These are phyloP conservation scores for Aegilops speltoides DNA, from an alignment of 176 grass and related monocot genomes.

Conservation along the genomic window DNA sequence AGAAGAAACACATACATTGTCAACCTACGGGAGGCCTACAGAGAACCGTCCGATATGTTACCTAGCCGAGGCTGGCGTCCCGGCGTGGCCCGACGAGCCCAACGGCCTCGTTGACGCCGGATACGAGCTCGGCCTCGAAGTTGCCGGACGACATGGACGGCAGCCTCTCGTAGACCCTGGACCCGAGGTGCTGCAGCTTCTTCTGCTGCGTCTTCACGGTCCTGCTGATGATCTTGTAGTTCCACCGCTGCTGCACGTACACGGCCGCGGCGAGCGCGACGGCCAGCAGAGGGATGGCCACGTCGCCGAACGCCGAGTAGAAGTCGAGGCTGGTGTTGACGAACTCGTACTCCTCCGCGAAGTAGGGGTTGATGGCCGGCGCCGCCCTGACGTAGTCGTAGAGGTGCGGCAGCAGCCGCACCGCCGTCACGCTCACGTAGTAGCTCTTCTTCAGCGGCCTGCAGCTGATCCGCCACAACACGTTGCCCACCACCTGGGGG, in stretches of 20 bases:
- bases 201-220: slow-evolving; percentile 76
- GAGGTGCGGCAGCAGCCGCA: slow-evolving; percentile 77
- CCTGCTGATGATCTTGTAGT: slow-evolving; percentile 77
- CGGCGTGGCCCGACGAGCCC: slow-evolving; percentile 4
- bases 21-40: background rate
- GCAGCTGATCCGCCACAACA: slow-evolving; percentile 85
- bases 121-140: slow-evolving; percentile 84
- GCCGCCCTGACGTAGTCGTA: slow-evolving; percentile 79
- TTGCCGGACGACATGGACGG: slow-evolving; percentile 68
- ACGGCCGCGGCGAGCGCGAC: slow-evolving; percentile 48
- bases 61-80: slow-evolving; percentile 29
- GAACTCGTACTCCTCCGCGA: slow-evolving; percentile 87
- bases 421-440: slow-evolving; percentile 70
- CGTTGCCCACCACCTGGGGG: slow-evolving; percentile 76
- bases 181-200: slow-evolving; percentile 82
- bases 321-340: slow-evolving; percentile 87
- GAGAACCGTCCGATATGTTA: background rate
- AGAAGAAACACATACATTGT: background rate
- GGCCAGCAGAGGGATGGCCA: slow-evolving; percentile 69
- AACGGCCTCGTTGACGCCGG: slow-evolving; percentile 47
- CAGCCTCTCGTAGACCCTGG: slow-evolving; percentile 81
- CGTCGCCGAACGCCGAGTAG: slow-evolving; percentile 83
- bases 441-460: slow-evolving; percentile 70
- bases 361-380: slow-evolving; percentile 86
- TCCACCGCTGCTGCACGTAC: slow-evolving; percentile 86